Evolutionary conservation across 768 basidiomycete genomes (phyloP).

Genomic region (Agrocybe chaxingu): DNA sequence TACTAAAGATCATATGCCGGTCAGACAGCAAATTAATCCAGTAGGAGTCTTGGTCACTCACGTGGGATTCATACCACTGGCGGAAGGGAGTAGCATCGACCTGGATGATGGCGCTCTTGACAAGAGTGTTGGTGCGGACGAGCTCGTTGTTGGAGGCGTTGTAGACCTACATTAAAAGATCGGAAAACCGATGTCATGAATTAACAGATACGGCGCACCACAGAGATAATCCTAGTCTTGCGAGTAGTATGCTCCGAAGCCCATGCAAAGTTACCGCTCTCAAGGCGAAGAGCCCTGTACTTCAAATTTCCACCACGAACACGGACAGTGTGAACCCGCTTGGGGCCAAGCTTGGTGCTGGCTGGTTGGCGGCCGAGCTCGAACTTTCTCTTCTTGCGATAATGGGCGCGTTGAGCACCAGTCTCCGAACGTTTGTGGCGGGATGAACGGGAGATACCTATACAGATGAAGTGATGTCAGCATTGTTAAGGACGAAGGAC

Average conservation of each 20-base stretch:
- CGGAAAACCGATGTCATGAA: slow-evolving; percentile 2
- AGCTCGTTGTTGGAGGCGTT: slow-evolving; percentile 99
- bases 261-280: slow-evolving; percentile 98
- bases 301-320: slow-evolving; percentile 95
- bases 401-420: slow-evolving; percentile 89
- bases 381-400: slow-evolving; percentile 99
- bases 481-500: slow-evolving; percentile 12
- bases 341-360: slow-evolving; percentile 93
- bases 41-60: slow-evolving; percentile 66
- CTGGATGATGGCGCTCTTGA: slow-evolving; percentile 96
- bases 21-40: slow-evolving; percentile 1
- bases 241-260: slow-evolving; percentile 89
- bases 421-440: slow-evolving; percentile 96
- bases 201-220: slow-evolving; percentile 55
- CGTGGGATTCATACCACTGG: slow-evolving; percentile 99
- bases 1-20: slow-evolving; percentile 52
- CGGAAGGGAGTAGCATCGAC: slow-evolving; percentile 98
- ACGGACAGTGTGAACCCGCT: slow-evolving; percentile 94
- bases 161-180: slow-evolving; percentile 64
- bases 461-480: slow-evolving; percentile 6
- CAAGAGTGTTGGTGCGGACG: slow-evolving; percentile 98
- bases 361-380: slow-evolving; percentile 99
- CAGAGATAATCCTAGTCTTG: slow-evolving; percentile 95
- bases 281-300: slow-evolving; percentile 94
- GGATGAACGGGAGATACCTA: slow-evolving; percentile 96